Evolutionary conservation across 2,329 filamentous ascomycete species (phyloP).

Genomic region (Orbilia oligospora): DNA sequence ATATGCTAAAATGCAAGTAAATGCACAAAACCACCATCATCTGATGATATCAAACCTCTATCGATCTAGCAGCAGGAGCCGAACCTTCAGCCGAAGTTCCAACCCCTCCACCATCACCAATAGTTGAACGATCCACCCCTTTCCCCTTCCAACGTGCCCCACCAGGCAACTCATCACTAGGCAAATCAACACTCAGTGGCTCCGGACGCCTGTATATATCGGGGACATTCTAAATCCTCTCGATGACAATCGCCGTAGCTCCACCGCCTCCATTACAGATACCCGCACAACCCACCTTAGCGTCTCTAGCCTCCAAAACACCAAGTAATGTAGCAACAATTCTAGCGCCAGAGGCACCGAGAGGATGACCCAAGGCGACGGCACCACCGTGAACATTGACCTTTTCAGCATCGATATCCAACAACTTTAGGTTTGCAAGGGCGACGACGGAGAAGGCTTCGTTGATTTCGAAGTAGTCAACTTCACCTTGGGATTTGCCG

Average conservation of each 20-base stretch:
- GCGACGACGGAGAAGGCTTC: constrained; percentile 98
- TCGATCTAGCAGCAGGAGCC: background rate
- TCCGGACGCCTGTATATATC: background rate
- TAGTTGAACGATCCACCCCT: constrained; percentile 2
- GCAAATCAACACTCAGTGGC: background rate
- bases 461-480: constrained; percentile 99
- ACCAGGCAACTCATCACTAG: background rate
- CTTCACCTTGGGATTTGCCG: constrained; percentile 79
- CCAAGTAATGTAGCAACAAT: constrained; percentile 92
- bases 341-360: constrained; percentile 92
- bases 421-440: constrained; percentile 94
- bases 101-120: background rate
- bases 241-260: constrained; percentile 92
- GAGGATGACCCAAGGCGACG: constrained; percentile 94
- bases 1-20: constrained; percentile 10
- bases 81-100: background rate
- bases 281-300: constrained; percentile 91
- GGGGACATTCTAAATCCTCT: constrained; percentile 69
- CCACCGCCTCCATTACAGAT: constrained; percentile 99
- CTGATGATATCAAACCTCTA: background rate
- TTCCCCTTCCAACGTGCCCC: background rate
- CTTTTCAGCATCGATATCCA: constrained; percentile 82
- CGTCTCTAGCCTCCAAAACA: constrained; percentile 90
- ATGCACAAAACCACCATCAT: background rate
- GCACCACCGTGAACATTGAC: constrained; percentile 97